Base-by-base conservation (phyloP, 495 filamentous ascomycete species). In the Lasiosphaeria ovina region DNA sequence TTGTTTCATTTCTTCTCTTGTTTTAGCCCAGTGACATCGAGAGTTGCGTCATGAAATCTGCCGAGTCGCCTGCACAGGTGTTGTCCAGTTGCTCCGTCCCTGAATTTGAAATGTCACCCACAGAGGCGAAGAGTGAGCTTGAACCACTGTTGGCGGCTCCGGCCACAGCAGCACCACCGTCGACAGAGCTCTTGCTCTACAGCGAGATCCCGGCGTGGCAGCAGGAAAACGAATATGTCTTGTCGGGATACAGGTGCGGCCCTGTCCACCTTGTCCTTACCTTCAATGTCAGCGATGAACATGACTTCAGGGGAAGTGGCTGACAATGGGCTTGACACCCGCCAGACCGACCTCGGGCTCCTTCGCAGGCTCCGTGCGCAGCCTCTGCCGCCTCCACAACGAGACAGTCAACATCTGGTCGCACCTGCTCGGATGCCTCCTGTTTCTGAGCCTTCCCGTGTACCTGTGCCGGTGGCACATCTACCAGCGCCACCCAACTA, bases 381-480 rank as follows among this genome's bases (percentile, higher is more conserved):
- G 57, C 57, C 11, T 33, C 12, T 44, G 11, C 10, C 16, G 32
- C 34, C 35, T 59, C 35, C 31, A 59, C 57, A 59, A 59, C 49
- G 57, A 59, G 35, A 59, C 57, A 7, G 47, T 59, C 48, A 59
- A 53, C 57, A 59, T 53, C 33, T 49, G 44, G 33, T 52, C 48
- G 48, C 57, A 59, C 35, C 57, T 59, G 7, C n/a, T 53, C 47
- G 48, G 48, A 47, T 32, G 48, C 48, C 1, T 52, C 16, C 48
- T 53, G 33, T 59, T 59, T 14, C 3, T 35, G 24, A 5, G 44
- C 17, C 16, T 59, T 3, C 57, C 50, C 16, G 17, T 52, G 14
- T 59, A 59, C 32, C 44, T 59, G 24, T 24, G 24, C 24, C 24
- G 24, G 2, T 24, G 24, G 24, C 24, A 24, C 24, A 24, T 24